Evolutionary conservation across 768 basidiomycete genomes (phyloP).

Genomic region (Pulveroboletus sp.): DNA sequence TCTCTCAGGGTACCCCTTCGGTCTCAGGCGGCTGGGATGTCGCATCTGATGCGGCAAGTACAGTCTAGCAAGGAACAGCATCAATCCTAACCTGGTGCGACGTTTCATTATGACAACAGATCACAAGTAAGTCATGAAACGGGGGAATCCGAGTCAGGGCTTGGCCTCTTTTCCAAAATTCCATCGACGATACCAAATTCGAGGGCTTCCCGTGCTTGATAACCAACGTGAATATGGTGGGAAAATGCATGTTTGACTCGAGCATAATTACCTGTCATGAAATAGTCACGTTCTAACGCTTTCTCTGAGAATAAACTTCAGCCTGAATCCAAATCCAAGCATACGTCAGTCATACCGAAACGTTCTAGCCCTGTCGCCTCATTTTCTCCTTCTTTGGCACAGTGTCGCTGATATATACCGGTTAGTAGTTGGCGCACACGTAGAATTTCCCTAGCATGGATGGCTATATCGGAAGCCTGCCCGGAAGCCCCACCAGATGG

Average conservation of each 20-base stretch:
- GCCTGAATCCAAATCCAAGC: constrained; percentile 21
- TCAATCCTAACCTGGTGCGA: constrained; percentile 6
- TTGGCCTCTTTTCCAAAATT: constrained; percentile 76
- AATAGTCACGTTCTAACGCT: constrained; percentile 92
- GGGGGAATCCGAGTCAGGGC: constrained; percentile 38
- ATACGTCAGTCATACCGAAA: constrained; percentile 57
- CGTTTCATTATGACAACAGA: constrained; percentile 10
- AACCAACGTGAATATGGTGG: constrained; percentile 23
- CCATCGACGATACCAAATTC: constrained; percentile 92
- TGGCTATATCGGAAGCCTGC: constrained; percentile 95
- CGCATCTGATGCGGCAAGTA: constrained; percentile 3
- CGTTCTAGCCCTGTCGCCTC: constrained; percentile 61
- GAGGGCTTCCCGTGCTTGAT: constrained; percentile 76
- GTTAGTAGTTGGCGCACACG: constrained; percentile 82
- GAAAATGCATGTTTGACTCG: constrained; percentile 7
- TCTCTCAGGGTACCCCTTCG: constrained; percentile 12
- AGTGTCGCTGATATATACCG: constrained; percentile 86
- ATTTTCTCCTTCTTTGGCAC: constrained; percentile 61
- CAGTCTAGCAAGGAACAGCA: background rate
- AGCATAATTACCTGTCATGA: constrained; percentile 78
- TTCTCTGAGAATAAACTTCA: constrained; percentile 49
- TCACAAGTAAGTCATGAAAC: constrained; percentile 17
- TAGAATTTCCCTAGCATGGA: constrained; percentile 94
- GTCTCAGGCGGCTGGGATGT: constrained; percentile 8
- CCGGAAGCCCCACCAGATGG: constrained; percentile 95